Percentiles rank a stretch among this genome's conserved stretches.
phyloP scores from a whole-genome alignment of 176 grass and related monocot genomes.

The Cocos nucifera region DNA sequence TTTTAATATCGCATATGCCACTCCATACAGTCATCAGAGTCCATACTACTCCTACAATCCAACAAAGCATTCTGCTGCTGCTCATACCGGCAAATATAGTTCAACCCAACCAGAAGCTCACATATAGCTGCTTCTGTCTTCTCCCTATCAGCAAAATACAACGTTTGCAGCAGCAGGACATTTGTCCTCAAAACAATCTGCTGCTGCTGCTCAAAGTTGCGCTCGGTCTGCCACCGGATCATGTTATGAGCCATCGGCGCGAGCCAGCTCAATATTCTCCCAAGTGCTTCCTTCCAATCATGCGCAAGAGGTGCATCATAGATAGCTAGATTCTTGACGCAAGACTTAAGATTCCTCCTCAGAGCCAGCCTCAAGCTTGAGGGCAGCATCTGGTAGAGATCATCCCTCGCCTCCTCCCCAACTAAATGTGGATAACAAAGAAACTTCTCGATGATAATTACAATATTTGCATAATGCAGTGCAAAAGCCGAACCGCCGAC shows the following conservation, averaged over 20 bases:
- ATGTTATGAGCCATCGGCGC: slow-evolving; percentile 80
- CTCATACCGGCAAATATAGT: slow-evolving; percentile 95
- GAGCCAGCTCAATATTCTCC: slow-evolving; percentile 72
- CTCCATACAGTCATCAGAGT: slow-evolving; percentile 81
- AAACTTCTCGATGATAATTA: slow-evolving; percentile 91
- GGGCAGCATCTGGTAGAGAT: slow-evolving; percentile 92
- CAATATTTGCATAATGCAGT: slow-evolving; percentile 75
- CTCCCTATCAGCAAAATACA: slow-evolving; percentile 74
- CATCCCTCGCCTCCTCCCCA: slow-evolving; percentile 83
- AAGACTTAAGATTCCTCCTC: slow-evolving; percentile 43
- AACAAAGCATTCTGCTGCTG: slow-evolving; percentile 87
- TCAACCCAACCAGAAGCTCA: slow-evolving; percentile 80
- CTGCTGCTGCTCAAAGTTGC: slow-evolving; percentile 91
- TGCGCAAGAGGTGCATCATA: slow-evolving; percentile 90
- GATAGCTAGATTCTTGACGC: slow-evolving; percentile 55
- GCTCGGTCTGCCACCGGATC: slow-evolving; percentile 83
- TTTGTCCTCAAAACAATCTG: slow-evolving; percentile 60
- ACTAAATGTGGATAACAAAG: slow-evolving; percentile 82
- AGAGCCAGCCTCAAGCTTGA: slow-evolving; percentile 43
- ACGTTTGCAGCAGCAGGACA: slow-evolving; percentile 66
- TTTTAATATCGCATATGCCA: slow-evolving; percentile 44
- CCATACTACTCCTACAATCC: slow-evolving; percentile 77
- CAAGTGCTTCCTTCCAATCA: slow-evolving; percentile 77
- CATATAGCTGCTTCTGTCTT: slow-evolving; percentile 72
- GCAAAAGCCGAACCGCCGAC: slow-evolving; percentile 73